These are phyloP conservation scores for Cardamine resedifolia DNA, from an alignment of 345 rosid genomes.

Conservation along the genomic window DNA sequence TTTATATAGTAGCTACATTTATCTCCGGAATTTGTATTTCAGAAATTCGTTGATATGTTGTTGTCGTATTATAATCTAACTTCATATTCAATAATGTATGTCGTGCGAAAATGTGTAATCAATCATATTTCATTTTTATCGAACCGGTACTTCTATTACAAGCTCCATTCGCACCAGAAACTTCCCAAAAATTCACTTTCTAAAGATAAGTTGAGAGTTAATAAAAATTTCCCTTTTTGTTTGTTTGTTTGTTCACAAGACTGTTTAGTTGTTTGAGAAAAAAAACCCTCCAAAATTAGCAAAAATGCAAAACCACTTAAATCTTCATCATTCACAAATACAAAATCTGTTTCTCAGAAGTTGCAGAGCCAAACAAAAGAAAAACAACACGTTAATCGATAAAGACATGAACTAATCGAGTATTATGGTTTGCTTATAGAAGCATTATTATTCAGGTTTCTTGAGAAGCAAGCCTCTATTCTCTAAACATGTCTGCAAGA, in stretches of 20 bases:
- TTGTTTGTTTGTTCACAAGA: slow-evolving; percentile 31
- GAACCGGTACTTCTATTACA: background rate
- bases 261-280: slow-evolving; percentile 28
- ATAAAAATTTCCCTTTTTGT: background rate
- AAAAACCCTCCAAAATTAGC: slow-evolving; percentile 23
- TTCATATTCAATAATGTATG: background rate
- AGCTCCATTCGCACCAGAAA: slow-evolving; percentile 4
- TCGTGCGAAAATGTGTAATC: no score
- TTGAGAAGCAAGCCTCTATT: slow-evolving; percentile 19
- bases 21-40: background rate
- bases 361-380: slow-evolving; percentile 10
- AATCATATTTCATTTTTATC: no score
- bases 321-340: slow-evolving; percentile 4
- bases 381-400: slow-evolving; percentile 7
- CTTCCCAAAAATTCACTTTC: slow-evolving; percentile 15
- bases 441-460: slow-evolving; percentile 12
- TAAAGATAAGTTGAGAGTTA: slow-evolving; percentile 15
- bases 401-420: background rate
- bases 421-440: background rate
- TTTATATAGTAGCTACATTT: background rate
- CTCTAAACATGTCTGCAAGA: slow-evolving; percentile 29
- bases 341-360: slow-evolving; percentile 17
- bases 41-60: background rate
- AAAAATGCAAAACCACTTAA: slow-evolving; percentile 15
- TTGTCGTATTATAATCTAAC: background rate